These are phyloP conservation scores for Nicotiana tomentosiformis DNA, from an alignment of 257 asterid species.

Conservation along the genomic window DNA sequence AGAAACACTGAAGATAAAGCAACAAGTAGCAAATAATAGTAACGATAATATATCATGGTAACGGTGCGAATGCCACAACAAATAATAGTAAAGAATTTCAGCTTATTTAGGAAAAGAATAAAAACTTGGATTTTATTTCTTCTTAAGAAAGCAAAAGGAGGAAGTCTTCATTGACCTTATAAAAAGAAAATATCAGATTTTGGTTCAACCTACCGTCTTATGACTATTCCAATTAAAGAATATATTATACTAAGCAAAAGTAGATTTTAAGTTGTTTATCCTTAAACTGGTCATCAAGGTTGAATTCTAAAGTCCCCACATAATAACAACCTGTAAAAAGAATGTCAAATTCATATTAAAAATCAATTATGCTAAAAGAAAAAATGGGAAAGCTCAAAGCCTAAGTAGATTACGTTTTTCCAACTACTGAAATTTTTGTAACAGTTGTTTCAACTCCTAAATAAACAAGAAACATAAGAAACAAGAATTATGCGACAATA, in stretches of 20 bases:
- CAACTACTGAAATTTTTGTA: too few species aligned
- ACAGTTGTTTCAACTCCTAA: too few species aligned
- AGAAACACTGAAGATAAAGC: accelerated
- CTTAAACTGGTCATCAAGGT: not conserved
- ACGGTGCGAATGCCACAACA: accelerated
- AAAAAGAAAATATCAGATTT: not conserved
- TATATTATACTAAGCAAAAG: not conserved
- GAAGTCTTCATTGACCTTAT: too few species aligned
- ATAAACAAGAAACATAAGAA: too few species aligned
- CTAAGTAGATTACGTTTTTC: not conserved
- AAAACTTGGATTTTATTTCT: not conserved
- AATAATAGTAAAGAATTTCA: too few species aligned
- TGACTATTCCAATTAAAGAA: not conserved
- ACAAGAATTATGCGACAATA: too few species aligned
- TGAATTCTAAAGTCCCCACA: not conserved
- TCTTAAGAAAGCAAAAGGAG: not conserved
- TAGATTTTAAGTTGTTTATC: not conserved
- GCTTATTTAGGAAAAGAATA: too few species aligned
- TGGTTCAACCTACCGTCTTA: not conserved
- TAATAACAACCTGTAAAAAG: not conserved
- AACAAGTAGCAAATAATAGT: too few species aligned
- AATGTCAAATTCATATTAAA: not conserved
- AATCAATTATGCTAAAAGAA: not conserved
- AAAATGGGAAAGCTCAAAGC: not conserved
- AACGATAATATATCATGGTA: too few species aligned